phyloP scores from a whole-genome alignment of 148 eudicot species.

The Oxyria digyna region DNA sequence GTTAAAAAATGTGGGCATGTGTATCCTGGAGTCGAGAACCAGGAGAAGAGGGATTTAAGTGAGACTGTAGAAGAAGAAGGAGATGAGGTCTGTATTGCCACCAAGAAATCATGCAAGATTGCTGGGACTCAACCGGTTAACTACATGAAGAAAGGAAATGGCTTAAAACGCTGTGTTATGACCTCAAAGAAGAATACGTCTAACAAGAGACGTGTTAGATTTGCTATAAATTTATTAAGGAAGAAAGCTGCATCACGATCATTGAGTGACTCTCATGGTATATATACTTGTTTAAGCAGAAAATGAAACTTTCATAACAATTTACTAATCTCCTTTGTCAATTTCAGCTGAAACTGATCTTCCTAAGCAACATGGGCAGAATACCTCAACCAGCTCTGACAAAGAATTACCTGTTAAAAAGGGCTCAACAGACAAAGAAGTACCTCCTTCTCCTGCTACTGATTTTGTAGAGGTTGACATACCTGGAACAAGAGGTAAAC shows the following conservation, averaged over 20 bases:
- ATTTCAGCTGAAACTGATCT: neutral
- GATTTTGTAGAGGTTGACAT: neutral
- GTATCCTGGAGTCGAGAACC: constrained; percentile 4
- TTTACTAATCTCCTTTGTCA: neutral
- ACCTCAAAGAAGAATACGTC: neutral
- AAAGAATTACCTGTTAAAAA: neutral
- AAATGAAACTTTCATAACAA: neutral
- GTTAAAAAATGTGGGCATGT: constrained; percentile 10
- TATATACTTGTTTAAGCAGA: neutral
- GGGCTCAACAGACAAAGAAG: neutral
- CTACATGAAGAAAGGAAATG: neutral
- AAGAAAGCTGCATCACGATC: neutral
- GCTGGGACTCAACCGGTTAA: neutral
- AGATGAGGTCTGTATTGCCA: neutral
- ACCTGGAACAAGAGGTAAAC: neutral
- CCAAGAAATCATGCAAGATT: neutral
- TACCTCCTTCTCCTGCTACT: no score
- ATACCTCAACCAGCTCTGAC: neutral
- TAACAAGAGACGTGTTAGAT: neutral
- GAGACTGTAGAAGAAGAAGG: neutral
- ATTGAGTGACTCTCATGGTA: neutral
- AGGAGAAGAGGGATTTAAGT: constrained; percentile 3
- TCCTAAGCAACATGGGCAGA: neutral
- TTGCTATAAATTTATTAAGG: neutral
- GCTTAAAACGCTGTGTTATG: neutral